Evolutionary conservation across 306 rosid genomes (phyloP), one percentile per base, ranked within the genome.

Genomic region (Leucaena leucocephala): DNA sequence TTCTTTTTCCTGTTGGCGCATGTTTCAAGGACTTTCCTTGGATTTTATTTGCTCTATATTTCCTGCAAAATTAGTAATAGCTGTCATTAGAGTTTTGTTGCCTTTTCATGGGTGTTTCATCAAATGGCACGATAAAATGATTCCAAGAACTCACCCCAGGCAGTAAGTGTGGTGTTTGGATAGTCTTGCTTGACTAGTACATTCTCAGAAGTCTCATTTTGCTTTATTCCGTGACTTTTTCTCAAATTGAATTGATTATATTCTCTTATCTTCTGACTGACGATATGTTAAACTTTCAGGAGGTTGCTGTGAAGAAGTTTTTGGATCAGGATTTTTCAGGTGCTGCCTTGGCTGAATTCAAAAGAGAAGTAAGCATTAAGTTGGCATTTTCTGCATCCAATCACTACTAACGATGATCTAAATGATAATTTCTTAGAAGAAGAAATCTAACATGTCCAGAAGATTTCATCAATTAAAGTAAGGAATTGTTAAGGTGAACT

Each of bases 311-410:
- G 85, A 96, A 96, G 89, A 96, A 96, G 85, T 96, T 96, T 85
- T 85, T 96, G 79, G 99, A 96, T 87, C 99, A 96, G 88, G 99
- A 96, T 81, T 96, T 96, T 82, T 93, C 98, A 52, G 99, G 99
- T 38, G 94, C 97, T 85, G 98, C 98, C 86, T 91, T 96, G 90
- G 96, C 93, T 21, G 99, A 96, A 88, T 96, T 96, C 89, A 96
- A 88, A 91, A 91, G 97, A 85, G 99, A 96, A 91, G 99, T 95
- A 91, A 94, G 97, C 81, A 80, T 27, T 76, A 22, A 77, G 49
- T 68, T 78, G 49, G 19, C 8, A 10, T n/a, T 66, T 22, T 44
- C 35, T 64, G 44, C 67, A 33, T 61, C 36, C 67, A 63, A 35
- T 15, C 44, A 15, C 43, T 35, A 16, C 15, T 12, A 61, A 61